phyloP scores from a whole-genome alignment of 768 basidiomycete species.

The Amanita exitialis region DNA sequence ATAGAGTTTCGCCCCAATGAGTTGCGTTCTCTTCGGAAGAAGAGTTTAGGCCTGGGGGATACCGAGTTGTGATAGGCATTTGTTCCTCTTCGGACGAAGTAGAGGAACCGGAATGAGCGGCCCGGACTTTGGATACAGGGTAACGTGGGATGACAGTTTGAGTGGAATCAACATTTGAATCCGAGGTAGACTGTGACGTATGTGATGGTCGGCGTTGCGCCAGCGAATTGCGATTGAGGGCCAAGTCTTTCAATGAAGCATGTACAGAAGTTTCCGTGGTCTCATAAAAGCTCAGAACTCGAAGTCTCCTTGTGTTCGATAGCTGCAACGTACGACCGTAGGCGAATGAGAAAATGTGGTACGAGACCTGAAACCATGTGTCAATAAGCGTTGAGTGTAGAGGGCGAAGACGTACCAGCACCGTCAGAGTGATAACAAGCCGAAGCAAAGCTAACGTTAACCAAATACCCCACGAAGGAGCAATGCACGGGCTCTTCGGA shows the following conservation, averaged over 20 bases:
- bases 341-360: slow-evolving; percentile 16
- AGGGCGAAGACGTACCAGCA: slow-evolving; percentile 37
- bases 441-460: slow-evolving; percentile 41
- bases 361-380: slow-evolving; percentile 14
- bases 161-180: slow-evolving; percentile 1
- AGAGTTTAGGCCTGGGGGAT: not conserved
- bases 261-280: not conserved
- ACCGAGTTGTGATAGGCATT: not conserved
- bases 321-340: slow-evolving; percentile 17
- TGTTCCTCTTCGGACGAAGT: slow-evolving; percentile 5
- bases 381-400: slow-evolving; percentile 1
- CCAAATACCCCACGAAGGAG: slow-evolving; percentile 44
- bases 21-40: slow-evolving; percentile 14
- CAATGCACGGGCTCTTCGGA: slow-evolving; percentile 14
- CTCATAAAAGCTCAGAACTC: not conserved
- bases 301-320: not conserved
- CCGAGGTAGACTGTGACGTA: slow-evolving; percentile 1
- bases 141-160: not conserved
- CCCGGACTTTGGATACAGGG: not conserved
- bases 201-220: slow-evolving; percentile 1
- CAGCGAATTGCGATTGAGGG: not conserved
- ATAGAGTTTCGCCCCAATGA: slow-evolving; percentile 30
- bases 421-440: slow-evolving; percentile 36
- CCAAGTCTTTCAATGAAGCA: not conserved
- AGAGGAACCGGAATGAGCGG: not conserved